These are phyloP conservation scores for Metschnikowia anglica DNA, from an alignment of 805 yeast genomes.

Conservation along the genomic window DNA sequence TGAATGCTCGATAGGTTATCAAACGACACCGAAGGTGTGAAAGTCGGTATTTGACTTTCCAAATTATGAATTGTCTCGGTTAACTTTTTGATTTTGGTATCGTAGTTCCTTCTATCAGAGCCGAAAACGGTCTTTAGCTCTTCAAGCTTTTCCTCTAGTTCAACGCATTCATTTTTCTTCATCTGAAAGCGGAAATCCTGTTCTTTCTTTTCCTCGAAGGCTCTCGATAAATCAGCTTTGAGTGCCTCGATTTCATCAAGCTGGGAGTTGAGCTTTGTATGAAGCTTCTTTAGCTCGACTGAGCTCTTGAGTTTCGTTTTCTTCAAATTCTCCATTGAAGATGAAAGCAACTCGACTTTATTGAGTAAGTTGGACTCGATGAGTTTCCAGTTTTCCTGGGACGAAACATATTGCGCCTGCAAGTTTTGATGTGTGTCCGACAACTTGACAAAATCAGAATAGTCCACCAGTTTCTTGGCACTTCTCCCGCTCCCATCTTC, in stretches of 20 bases:
- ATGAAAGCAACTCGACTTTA: constrained; percentile 41
- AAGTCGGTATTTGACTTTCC: constrained; percentile 8
- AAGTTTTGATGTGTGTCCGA: constrained; percentile 52
- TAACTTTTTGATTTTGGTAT: constrained; percentile 27
- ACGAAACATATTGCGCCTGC: constrained; percentile 70
- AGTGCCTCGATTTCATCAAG: constrained; percentile 27
- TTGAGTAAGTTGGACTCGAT: constrained; percentile 66
- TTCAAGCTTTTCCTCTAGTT: constrained; percentile 30
- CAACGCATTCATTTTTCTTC: constrained; percentile 25
- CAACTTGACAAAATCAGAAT: constrained; percentile 44
- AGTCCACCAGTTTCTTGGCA: constrained; percentile 29
- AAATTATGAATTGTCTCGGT: constrained; percentile 18
- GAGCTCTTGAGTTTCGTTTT: constrained; percentile 27
- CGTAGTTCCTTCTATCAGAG: constrained; percentile 31
- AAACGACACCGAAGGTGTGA: constrained; percentile 10
- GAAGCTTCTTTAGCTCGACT: constrained; percentile 36
- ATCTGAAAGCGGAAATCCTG: constrained; percentile 20
- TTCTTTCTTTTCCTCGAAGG: constrained; percentile 27
- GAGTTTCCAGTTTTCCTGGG: constrained; percentile 79
- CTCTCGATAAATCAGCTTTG: constrained; percentile 3
- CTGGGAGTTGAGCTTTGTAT: constrained; percentile 16
- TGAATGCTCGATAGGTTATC: constrained; percentile 12
- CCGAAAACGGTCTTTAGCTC: constrained; percentile 33
- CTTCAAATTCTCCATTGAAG: constrained; percentile 30
- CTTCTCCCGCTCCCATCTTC: neutral